Conservation (phyloP, 2,329 filamentous ascomycete genomes). For the Pseudogymnoascus sp. region DNA sequence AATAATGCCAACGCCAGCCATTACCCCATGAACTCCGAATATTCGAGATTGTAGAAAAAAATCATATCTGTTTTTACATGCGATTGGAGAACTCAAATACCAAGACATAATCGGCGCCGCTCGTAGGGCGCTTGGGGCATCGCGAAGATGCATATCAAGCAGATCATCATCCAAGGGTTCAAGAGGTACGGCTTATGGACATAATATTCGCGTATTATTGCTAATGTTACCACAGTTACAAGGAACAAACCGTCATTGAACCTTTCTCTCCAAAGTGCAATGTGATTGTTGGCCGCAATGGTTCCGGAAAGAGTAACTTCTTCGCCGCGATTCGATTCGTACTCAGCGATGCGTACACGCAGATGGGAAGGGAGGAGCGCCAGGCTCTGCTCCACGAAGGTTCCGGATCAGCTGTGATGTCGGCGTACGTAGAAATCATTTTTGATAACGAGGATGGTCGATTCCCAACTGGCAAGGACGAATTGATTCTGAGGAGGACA, state of each 20-base stretch:
- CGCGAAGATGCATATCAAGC: constrained; percentile 87
- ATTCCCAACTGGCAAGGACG: constrained; percentile 86
- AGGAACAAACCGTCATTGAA: constrained; percentile 98
- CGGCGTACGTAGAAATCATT: constrained; percentile 97
- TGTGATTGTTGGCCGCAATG: constrained; percentile 98
- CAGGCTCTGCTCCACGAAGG: constrained; percentile 96
- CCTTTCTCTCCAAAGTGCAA: constrained; percentile 97
- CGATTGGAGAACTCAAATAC: not conserved
- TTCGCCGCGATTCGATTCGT: constrained; percentile 98
- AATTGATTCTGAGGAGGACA: constrained; percentile 83
- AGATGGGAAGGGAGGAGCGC: constrained; percentile 91
- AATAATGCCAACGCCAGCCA: constrained; percentile 2
- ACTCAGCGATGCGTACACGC: constrained; percentile 92
- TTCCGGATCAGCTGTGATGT: constrained; percentile 95
- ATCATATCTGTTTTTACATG: not conserved
- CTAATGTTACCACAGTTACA: constrained; percentile 61
- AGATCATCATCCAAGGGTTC: constrained; percentile 99
- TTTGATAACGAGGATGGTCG: constrained; percentile 97
- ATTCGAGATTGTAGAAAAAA: not conserved
- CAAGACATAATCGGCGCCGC: not conserved
- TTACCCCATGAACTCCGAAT: not conserved
- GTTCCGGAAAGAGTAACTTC: constrained; percentile 98
- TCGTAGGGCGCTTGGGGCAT: constrained; percentile 1
- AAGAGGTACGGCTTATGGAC: constrained; percentile 65
- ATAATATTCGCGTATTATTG: constrained; percentile 16